Conservation (phyloP, 2,329 filamentous ascomycete genomes). For the Claviceps paspali region DNA sequence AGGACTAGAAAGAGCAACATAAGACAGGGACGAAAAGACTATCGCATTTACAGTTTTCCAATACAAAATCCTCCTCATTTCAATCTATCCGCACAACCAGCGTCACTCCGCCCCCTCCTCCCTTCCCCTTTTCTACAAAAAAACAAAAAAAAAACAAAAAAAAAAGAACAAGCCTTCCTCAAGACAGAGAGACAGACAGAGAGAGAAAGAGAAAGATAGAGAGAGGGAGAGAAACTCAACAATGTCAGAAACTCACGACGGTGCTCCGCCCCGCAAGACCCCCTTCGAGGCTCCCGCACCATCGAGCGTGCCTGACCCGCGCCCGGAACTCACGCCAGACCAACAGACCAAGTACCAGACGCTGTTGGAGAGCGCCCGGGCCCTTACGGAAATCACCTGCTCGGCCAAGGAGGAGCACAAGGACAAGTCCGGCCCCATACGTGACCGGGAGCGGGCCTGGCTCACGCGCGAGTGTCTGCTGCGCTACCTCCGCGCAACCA, state of each 20-base stretch:
- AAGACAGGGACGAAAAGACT: too few relatives aligned
- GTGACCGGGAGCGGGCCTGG: conserved; percentile 73
- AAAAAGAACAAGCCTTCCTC: too few relatives aligned
- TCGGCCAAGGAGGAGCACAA: conserved; percentile 29
- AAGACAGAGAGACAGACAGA: too few relatives aligned
- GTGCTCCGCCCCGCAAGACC: conserved; percentile 25
- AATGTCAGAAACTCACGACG: neutral
- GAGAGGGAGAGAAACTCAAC: too few relatives aligned
- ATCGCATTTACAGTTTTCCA: too few relatives aligned
- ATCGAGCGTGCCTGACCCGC: conserved; percentile 38
- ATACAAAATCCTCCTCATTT: too few relatives aligned
- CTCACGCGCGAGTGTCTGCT: conserved; percentile 84
- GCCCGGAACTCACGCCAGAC: conserved; percentile 51
- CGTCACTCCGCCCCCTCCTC: too few relatives aligned
- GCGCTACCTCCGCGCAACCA: conserved; percentile 84
- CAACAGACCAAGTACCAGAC: conserved; percentile 70
- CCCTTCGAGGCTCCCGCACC: conserved; percentile 45
- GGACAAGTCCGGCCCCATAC: conserved; percentile 48
- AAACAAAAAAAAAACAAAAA: too few relatives aligned
- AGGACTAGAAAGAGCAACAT: too few relatives aligned
- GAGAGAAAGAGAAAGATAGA: neutral
- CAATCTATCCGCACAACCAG: too few relatives aligned
- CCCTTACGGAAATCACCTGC: conserved; percentile 49
- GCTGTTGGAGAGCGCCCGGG: conserved; percentile 53
- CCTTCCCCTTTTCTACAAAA: too few relatives aligned